These are phyloP conservation scores for Cicer bijugum DNA, from an alignment of 306 rosid genomes.

Conservation along the genomic window DNA sequence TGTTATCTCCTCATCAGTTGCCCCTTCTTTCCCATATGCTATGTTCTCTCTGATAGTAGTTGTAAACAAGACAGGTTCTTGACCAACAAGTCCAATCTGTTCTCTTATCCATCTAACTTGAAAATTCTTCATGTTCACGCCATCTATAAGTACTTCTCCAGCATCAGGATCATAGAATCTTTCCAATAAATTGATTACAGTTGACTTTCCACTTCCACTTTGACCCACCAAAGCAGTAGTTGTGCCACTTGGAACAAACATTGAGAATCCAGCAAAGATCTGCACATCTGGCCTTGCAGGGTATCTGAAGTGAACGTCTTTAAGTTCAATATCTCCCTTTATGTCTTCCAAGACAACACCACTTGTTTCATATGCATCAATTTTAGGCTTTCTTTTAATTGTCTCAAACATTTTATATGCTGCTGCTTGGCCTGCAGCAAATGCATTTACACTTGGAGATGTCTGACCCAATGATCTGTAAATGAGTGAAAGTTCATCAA, in stretches of 20 bases:
- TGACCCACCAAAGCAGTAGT: conserved; percentile 89
- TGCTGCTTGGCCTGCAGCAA: conserved; percentile 87
- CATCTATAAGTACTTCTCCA: conserved; percentile 83
- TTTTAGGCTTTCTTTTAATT: conserved; percentile 65
- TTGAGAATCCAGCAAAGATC: conserved; percentile 80
- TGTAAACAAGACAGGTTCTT: conserved; percentile 77
- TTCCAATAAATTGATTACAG: conserved; percentile 73
- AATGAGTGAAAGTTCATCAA: conserved; percentile 30
- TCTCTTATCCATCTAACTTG: conserved; percentile 75
- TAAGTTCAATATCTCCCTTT: conserved; percentile 79
- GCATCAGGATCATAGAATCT: conserved; percentile 89
- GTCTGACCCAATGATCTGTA: conserved; percentile 77
- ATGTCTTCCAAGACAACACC: conserved; percentile 67
- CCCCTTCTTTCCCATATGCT: conserved; percentile 80
- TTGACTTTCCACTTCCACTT: conserved; percentile 96
- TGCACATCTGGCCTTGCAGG: conserved; percentile 83
- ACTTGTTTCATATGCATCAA: conserved; percentile 67
- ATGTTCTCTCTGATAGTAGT: conserved; percentile 73
- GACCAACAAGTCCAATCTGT: conserved; percentile 86
- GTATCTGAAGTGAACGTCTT: conserved; percentile 70
- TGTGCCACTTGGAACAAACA: conserved; percentile 67
- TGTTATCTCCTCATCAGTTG: conserved; percentile 70
- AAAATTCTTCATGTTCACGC: conserved; percentile 62
- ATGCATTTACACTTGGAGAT: conserved; percentile 78
- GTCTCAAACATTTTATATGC: conserved; percentile 90